phyloP scores from a whole-genome alignment of 495 filamentous ascomycete genomes.

The Penicillium robsamsonii region DNA sequence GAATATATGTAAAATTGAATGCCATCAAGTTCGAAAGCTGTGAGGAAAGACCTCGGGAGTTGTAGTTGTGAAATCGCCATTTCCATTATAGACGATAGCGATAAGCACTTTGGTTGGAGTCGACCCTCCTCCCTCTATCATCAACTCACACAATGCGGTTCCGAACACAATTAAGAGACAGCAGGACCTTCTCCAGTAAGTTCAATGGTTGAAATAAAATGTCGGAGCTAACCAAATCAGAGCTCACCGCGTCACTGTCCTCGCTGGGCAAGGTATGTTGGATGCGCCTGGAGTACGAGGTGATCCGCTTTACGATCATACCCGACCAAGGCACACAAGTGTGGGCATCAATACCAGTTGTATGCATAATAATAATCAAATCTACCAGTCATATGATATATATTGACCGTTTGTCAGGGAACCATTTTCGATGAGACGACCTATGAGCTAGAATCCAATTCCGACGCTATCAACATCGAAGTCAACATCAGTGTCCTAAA shows the following conservation, averaged over 20 bases:
- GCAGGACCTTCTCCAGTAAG: slow-evolving; percentile 80
- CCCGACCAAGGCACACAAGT: slow-evolving; percentile 92
- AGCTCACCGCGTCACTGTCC: slow-evolving; percentile 78
- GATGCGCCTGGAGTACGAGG: slow-evolving; percentile 82
- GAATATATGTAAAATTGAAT: neutral
- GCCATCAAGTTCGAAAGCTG: neutral
- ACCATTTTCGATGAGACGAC: slow-evolving; percentile 74
- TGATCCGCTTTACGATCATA: slow-evolving; percentile 90
- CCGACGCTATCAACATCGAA: slow-evolving; percentile 86
- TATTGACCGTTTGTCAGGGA: slow-evolving; percentile 47
- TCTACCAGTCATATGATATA: neutral
- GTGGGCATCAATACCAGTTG: slow-evolving; percentile 67
- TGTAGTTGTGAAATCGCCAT: neutral
- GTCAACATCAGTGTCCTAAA: slow-evolving; percentile 77
- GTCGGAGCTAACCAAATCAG: slow-evolving; percentile 41
- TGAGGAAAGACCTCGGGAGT: neutral
- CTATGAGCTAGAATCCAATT: slow-evolving; percentile 82
- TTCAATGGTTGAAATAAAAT: neutral
- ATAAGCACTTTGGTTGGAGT: slow-evolving; percentile 18
- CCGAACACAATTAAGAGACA: slow-evolving; percentile 74
- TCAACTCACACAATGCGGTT: slow-evolving; percentile 64
- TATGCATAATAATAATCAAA: slow-evolving; percentile 39
- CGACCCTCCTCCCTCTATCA: slow-evolving; percentile 9
- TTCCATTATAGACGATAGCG: slow-evolving; percentile 13
- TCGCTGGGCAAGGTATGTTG: slow-evolving; percentile 91